Evolutionary conservation across 176 grass and related monocot species (phyloP), one percentile per base, ranked within the genome.

Genomic region (Oryza australiensis): DNA sequence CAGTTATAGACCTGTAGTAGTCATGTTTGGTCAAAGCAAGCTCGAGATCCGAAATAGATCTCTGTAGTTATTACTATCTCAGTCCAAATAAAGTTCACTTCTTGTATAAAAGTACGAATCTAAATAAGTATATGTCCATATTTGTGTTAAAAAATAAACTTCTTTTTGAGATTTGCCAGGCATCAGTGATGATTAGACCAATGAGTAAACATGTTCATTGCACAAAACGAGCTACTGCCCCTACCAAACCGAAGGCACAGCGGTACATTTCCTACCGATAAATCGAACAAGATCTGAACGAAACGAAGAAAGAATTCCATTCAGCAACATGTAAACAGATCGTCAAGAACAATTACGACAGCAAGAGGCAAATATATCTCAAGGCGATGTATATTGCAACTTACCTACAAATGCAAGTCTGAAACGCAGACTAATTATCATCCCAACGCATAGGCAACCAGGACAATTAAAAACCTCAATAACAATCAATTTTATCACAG

Each of bases 21-120:
- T 22, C 46, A 51, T 18, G 46, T 74, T 28, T 73, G 57, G 68
- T 86, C 66, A 73, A 86, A 66, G 68, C 60, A 86, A 66, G 76
- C 32, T 42, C 68, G 59, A 51, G 84, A 80, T 79, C 68, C 68
- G 48, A 85, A 32, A 42, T 27, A 38, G 57, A 85, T 79, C n/a
- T n/a, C n/a, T n/a, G n/a, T n/a, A n/a, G 64, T 45, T 20, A 35
- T 6, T 35, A 7, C 34, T 7, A 35, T 7, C 34, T 35, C 32
- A 3, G 34, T 35, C 3, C 32, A 32, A 35, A 35, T 7, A 35
- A 7, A 37, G 34, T 37, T 8, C 7, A 37, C 5, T 37, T 37
- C n/a, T 37, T 37, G 34, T 1, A 37, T 0, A n/a, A n/a, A n/a
- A n/a, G n/a, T n/a, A 7, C 34, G 8, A 0, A 37, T 37, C 8